Evolutionary conservation across 306 rosid species (phyloP), one percentile per base, ranked within the genome.

Genomic region (Gleditsia sinensis): DNA sequence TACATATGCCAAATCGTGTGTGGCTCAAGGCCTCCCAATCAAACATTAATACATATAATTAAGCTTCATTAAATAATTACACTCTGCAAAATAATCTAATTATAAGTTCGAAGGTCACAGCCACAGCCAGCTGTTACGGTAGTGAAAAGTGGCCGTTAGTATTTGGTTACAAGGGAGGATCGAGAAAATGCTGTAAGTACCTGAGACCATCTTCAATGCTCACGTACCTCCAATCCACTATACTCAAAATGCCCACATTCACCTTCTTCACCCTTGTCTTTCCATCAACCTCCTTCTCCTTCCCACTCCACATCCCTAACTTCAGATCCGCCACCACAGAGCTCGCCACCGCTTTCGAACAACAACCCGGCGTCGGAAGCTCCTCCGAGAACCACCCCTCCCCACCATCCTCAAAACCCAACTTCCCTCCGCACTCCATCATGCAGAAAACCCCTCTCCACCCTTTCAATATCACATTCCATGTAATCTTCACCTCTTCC

Each of bases 401-500:
- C 0, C 76, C 57, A 1, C 84, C 86, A 1, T 33, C 28, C 54
- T 51, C 16, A 17, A 83, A 57, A 9, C 76, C 62, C 72, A 79
- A 28, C 59, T 73, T 83, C 59, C 87, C 91, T 30, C 67, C 84
- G 4, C 86, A 75, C 2, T 87, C 91, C 89, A 84, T 76, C 95
- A 86, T 82, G 5, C 79, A 76, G 32, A 87, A 88, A 9, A 86
- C 78, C 67, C 80, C 90, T 76, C 50, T 68, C 94, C 97, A 85
- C 72, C 89, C 90, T 25, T 66, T 85, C 86, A 89, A 46, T 12
- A 85, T 74, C 64, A 92, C 86, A 34, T 82, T 85, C 96, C 98
- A 92, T 21, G 80, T 58, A 7, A 90, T 61, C 65, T 55, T 89
- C 82, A 88, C 81, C 43, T 72, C 83, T 43, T 75, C 83, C 48